Base-by-base conservation (phyloP, 345 rosid genomes). In the Moricandia moricandioides region DNA sequence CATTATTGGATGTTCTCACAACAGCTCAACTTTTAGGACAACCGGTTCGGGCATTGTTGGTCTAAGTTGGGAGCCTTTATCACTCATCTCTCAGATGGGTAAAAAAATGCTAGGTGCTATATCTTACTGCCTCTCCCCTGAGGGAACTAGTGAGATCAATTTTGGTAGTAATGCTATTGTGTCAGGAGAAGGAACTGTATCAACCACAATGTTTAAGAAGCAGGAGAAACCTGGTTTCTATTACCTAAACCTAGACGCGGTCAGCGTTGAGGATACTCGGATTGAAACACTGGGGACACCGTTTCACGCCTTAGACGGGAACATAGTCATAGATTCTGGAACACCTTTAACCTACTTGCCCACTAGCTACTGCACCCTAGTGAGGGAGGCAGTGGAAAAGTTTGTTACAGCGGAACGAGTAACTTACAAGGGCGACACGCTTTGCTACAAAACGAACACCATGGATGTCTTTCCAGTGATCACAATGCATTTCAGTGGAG, bases 281-380 rank as follows among this genome's bases (percentile, higher is more conserved):
- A 6, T 74, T 8, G 78, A 66, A 34, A 74, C 67, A 21, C 2
- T 52, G 9, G 78, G 78, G 51, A 66, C 78, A 65, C 4, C 59
- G 12, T 57, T 66, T n/a, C 6, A 74, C 5, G 31, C 72, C 11
- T 4, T n/a, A 29, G 59, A 74, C 0, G 60, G 72, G 29, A 66
- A 58, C 72, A 74, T 33, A 1, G 0, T 65, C 16, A 65, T 74
- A 65, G 78, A 74, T 6, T 66, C 72, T 17, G 66, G 78, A 40
- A 57, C 72, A 5, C 10, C 72, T 45, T 24, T 2, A 8, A 58
- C 66, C 1, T 26, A 18, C 16, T 66, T 74, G 49, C 65, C 67
- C 1, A 34, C 8, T 0, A 33, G 60, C 49, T 74, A 66, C 1
- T 74, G 72, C 5, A 45, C 11, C 26, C 9, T 12, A 57, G 72